Conservation (phyloP, 2,329 filamentous ascomycete species). For the Chaetomium strumarium region DNA sequence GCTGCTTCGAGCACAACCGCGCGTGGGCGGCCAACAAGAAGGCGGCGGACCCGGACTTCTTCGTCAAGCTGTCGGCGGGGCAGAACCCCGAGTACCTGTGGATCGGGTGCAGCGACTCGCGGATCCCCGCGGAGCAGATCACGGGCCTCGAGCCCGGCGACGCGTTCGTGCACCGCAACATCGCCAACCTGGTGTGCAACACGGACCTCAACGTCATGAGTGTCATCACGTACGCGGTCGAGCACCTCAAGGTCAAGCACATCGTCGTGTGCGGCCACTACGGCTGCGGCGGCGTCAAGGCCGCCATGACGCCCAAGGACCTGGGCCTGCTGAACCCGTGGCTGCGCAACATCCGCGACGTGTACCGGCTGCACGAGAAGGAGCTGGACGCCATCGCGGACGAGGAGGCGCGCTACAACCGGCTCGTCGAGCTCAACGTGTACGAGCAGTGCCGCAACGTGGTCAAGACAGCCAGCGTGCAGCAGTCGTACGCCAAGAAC, state of each 20-base stretch:
- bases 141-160: conserved; percentile 80
- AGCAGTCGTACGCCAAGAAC: conserved; percentile 60
- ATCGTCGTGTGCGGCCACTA: conserved; percentile 76
- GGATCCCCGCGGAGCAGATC: conserved; percentile 86
- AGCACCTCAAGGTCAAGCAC: conserved; percentile 74
- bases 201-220: conserved; percentile 73
- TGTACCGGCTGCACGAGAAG: conserved; percentile 64
- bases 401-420: conserved; percentile 56
- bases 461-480: conserved; percentile 73
- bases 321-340: conserved; percentile 67
- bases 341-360: conserved; percentile 68
- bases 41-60: conserved; percentile 57
- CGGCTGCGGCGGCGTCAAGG: conserved; percentile 70
- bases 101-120: conserved; percentile 88
- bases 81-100: conserved; percentile 70
- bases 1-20: conserved; percentile 63
- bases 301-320: conserved; percentile 66
- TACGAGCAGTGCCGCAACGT: conserved; percentile 70
- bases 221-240: conserved; percentile 83
- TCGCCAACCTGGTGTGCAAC: conserved; percentile 79
- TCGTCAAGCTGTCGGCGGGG: conserved; percentile 56
- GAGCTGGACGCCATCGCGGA: conserved; percentile 61
- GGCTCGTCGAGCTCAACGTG: conserved; percentile 80
- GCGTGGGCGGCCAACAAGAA: conserved; percentile 58
- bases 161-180: conserved; percentile 92